Evolutionary conservation across 2,329 filamentous ascomycete species (phyloP).

Genomic region (Botryotinia calthae): DNA sequence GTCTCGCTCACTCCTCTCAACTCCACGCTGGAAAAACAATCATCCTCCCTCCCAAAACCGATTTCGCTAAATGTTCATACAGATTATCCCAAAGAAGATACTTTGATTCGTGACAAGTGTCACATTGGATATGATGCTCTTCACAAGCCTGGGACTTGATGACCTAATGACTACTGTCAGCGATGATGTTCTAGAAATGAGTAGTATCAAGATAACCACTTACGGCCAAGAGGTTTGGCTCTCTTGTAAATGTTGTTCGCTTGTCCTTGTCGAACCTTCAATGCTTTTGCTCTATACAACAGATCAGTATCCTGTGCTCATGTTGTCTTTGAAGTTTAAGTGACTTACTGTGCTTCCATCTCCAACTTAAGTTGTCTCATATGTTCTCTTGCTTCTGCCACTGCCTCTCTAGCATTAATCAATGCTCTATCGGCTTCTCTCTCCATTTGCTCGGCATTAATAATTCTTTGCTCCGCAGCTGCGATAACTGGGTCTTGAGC

Average conservation of each 20-base stretch:
- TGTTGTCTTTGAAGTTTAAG: too few relatives aligned
- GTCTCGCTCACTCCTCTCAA: background rate
- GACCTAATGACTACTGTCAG: background rate
- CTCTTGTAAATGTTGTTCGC: conserved; percentile 17
- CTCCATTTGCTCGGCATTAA: conserved; percentile 15
- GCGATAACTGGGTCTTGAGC: conserved; percentile 14
- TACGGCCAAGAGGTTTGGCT: conserved; percentile 21
- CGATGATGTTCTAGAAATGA: too few relatives aligned
- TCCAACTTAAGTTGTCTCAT: conserved; percentile 9
- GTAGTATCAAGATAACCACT: background rate
- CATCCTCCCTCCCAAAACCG: background rate
- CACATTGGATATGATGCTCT: background rate
- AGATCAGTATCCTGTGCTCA: background rate
- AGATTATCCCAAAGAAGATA: background rate
- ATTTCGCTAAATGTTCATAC: background rate
- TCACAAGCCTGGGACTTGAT: conserved; percentile 4
- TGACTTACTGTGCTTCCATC: conserved; percentile 16
- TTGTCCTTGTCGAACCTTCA: conserved; percentile 16
- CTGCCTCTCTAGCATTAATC: conserved; percentile 14
- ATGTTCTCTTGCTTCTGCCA: conserved; percentile 15
- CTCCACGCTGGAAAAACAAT: background rate
- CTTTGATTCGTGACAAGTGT: background rate
- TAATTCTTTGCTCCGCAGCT: conserved; percentile 16
- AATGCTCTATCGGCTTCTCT: conserved; percentile 18
- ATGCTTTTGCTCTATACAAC: conserved; percentile 2